Evolutionary conservation across 805 yeast species (phyloP).

Genomic region (Jamesozyma spencerorum): DNA sequence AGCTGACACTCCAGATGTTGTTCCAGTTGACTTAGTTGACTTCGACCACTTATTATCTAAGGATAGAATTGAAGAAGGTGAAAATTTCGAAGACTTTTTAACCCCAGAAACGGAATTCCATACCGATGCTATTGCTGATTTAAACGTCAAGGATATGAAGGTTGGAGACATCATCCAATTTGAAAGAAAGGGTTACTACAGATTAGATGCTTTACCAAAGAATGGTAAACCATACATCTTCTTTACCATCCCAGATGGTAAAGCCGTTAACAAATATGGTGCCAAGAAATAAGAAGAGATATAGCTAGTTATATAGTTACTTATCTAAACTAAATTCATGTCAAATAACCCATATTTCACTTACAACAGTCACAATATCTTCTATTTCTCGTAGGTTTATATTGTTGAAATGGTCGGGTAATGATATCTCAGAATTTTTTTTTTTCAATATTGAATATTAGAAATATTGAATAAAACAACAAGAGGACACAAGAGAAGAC

Average conservation of each 20-base stretch:
- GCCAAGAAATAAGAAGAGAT: conserved; percentile 41
- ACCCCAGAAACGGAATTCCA: conserved; percentile 84
- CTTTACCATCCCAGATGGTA: conserved; percentile 95
- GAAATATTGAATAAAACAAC: no score
- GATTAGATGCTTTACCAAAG: conserved; percentile 52
- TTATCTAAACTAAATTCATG: no score
- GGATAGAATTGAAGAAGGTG: conserved; percentile 88
- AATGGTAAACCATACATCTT: conserved; percentile 62
- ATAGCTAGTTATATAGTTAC: background rate
- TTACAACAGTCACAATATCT: no score
- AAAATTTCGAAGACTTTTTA: conserved; percentile 83
- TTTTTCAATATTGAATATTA: no score
- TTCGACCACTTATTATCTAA: conserved; percentile 92
- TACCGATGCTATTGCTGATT: conserved; percentile 67
- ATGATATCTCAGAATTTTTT: no score
- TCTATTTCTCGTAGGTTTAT: no score
- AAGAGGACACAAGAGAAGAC: no score
- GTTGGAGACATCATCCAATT: conserved; percentile 86
- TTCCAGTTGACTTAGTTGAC: conserved; percentile 71
- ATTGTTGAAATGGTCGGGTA: no score
- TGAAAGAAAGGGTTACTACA: conserved; percentile 94
- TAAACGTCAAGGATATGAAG: conserved; percentile 65
- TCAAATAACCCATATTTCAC: no score
- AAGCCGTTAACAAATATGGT: conserved; percentile 67
- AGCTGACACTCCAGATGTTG: conserved; percentile 67